A percentile compares a stretch with the other conserved stretches of the same genome.
Conservation (phyloP, 805 yeast genomes). For the Pichia kluyveri region DNA sequence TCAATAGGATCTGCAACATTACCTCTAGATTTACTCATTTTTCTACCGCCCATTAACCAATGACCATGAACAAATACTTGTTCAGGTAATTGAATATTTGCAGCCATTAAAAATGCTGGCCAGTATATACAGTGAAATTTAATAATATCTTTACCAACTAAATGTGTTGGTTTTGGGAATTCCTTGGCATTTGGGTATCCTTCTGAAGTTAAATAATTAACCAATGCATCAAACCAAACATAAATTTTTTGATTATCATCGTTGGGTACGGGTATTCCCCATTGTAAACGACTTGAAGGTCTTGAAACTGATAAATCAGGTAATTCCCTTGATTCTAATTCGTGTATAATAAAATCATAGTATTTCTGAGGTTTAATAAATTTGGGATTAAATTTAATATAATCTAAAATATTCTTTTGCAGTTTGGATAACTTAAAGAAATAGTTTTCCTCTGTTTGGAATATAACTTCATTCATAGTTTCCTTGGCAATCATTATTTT, state of each 20-base stretch:
- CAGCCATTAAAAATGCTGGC: constrained; percentile 89
- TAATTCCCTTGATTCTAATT: constrained; percentile 40
- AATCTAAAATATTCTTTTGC: constrained; percentile 41
- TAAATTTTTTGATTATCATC: constrained; percentile 74
- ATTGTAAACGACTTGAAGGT: constrained; percentile 63
- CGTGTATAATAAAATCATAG: constrained; percentile 45
- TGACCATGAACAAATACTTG: constrained; percentile 86
- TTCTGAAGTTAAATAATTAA: constrained; percentile 67
- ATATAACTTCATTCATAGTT: constrained; percentile 65
- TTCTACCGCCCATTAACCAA: constrained; percentile 83
- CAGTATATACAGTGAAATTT: constrained; percentile 88
- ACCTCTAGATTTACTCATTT: constrained; percentile 90
- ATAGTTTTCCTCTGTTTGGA: constrained; percentile 76
- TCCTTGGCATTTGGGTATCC: constrained; percentile 40
- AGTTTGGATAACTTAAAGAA: constrained; percentile 70
- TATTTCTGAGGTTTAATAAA: constrained; percentile 63
- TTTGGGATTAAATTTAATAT: constrained; percentile 37
- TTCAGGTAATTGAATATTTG: constrained; percentile 58
- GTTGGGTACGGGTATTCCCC: constrained; percentile 89
- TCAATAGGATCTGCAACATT: constrained; percentile 88
- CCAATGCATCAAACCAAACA: constrained; percentile 95
- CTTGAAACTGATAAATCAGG: constrained; percentile 81
- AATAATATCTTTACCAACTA: constrained; percentile 86
- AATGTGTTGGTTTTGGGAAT: constrained; percentile 40
- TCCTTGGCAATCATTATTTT: constrained; percentile 43